A percentile compares a stretch with the other conserved stretches of the same genome.
Evolutionary conservation across 163 green algal genomes (phyloP).

Genomic region (Scenedesmus sp.): DNA sequence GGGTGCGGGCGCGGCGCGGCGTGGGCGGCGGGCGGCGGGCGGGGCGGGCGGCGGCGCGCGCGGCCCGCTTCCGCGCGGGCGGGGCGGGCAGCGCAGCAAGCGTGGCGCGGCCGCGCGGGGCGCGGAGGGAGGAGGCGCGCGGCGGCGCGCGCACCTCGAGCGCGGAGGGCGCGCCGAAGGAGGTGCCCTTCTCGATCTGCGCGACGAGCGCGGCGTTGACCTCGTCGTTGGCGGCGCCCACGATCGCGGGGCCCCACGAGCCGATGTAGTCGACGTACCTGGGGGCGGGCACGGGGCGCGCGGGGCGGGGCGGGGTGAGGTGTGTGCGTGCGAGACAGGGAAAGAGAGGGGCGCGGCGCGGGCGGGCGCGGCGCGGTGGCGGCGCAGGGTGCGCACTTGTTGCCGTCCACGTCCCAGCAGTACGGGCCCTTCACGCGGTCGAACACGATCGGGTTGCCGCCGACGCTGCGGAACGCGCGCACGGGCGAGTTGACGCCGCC

Average conservation of each 20-base stretch:
- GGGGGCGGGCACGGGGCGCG: no score
- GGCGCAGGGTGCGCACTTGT: conserved; percentile 92
- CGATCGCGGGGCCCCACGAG: conserved; percentile 97
- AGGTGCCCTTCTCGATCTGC: conserved; percentile 97
- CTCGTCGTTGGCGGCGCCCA: conserved; percentile 94
- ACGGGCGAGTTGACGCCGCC: conserved; percentile 98
- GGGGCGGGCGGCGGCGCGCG: no score
- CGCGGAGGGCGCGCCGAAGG: conserved; percentile 96
- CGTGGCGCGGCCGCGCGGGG: no score
- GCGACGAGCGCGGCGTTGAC: conserved; percentile 90
- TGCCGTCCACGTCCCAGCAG: conserved; percentile 96
- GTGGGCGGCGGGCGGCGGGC: no score
- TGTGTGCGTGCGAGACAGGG: no score
- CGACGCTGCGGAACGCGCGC: conserved; percentile 97
- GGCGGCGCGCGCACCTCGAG: conserved; percentile 85
- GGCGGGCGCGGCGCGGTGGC: no score
- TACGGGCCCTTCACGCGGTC: conserved; percentile 97
- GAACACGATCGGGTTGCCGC: conserved; percentile 98
- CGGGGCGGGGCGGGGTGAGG: no score
- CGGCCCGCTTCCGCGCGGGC: no score
- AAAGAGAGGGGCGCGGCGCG: no score
- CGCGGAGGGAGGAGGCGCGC: no score
- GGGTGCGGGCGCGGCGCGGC: no score
- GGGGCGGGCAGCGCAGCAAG: neutral
- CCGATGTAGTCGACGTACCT: conserved; percentile 98